Base-by-base conservation (phyloP, 2,329 filamentous ascomycete species). In the Aquanectria penicillioides region DNA sequence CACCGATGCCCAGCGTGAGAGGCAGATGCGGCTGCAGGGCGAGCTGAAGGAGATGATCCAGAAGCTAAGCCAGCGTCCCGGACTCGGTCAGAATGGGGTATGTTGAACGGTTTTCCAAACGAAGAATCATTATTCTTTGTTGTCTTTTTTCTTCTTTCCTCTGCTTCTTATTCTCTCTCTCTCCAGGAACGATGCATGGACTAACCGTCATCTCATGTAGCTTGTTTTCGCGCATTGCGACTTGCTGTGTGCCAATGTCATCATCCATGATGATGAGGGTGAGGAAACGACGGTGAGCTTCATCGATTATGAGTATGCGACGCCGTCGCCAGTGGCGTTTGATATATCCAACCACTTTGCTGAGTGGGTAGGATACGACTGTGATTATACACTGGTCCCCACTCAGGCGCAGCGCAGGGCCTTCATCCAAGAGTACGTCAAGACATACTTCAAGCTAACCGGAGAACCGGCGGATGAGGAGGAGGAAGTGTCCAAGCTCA, bases 301-400 rank as follows among this genome's bases (percentile, higher is more conserved):
- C 78, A 99, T 99, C 75, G 95, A 99, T 78, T 99, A 98, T 80
- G 95, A 99, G 77, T 99, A 99, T 77, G 93, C 94, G 12, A 95
- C 93, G 5, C 94, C 95, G 3, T 94, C 94, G 1, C 94, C 94
- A 2, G 93, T 94, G 4, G 94, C 94, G 2, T 99, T 99, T 77
- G 95, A 99, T 75, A 89, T 99, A 68, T 90, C 94, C 47, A 99
- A 99, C 79, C 95, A 99, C 81, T 97, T 99, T 74, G 93, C 95
- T 43, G 95, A 99, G 79, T 99, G 95, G 94, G 94, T 90, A 59
- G 95, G 95, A 56, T 97, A 97, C 72, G 93, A 97, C 69, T 99
- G 95, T 81, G 93, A 98, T 76, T 94, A 91, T 79, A 86, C 80
- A 69, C 89, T 90, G 66, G 84, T 98, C 55, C 95, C 95, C 5